Evolutionary conservation across 2,329 filamentous ascomycete genomes (phyloP), one percentile per base, ranked within the genome.

Genomic region (Aureobasidium musti): DNA sequence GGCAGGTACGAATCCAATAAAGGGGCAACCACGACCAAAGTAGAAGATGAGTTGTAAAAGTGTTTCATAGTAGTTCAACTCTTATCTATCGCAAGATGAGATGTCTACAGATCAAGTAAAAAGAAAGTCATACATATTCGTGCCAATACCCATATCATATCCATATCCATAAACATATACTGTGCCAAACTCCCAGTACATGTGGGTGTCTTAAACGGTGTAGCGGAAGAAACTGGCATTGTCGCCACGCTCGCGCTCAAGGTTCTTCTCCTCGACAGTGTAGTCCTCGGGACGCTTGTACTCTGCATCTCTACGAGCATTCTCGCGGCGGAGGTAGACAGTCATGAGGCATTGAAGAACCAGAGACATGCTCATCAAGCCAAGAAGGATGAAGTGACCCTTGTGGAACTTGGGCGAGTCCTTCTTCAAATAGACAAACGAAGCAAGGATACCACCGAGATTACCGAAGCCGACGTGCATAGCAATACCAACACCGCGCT

Each of bases 181-280:
- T 39, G n/a, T 45, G 26, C 39, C 57, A 17, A 47, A 28, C 26
- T 35, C 39, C 23, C 41, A 45, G 10, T 43, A 3, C 37, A 0
- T 30, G 14, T 43, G 23, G 56, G 37, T 47, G 52, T 52, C 45
- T 45, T 26, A 74, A 23, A 75, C 67, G 28, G 73, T 76, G 56
- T 78, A 79, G 56, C 77, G 73, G 66, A 79, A 79, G 73, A 77
- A 79, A 13, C 73, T 82, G 60, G 86, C 86, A 67, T 82, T 77
- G 72, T 88, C 86, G 10, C 86, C 86, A 67, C 80, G 79, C 68
- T 87, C 80, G 37, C 80, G 76, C 78, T 88, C 84, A 14, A 77
- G 56, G 26, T 76, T 59, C 77, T 81, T 84, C 79, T 87, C 83
- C 69, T 83, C 83, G 49, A 80, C 75, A 2, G 82, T 85, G 75